Percentiles rank a stretch among this genome's conserved stretches.
Conservation (phyloP, 202 grass and related monocot species). For the Digitaria exilis region DNA sequence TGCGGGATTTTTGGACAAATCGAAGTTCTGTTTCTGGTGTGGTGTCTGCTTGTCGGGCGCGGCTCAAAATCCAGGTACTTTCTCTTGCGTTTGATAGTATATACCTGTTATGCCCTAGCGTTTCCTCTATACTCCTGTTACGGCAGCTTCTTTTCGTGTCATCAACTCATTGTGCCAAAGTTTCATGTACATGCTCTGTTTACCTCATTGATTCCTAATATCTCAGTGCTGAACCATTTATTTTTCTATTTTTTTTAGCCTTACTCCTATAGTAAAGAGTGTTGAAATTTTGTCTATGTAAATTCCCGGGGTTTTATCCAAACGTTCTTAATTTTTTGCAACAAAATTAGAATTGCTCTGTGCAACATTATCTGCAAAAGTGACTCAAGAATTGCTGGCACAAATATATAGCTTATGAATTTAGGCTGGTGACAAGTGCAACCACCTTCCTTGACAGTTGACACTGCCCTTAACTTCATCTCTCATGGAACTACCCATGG, state of each 20-base stretch:
- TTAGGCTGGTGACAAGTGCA: neutral
- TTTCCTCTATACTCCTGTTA: neutral
- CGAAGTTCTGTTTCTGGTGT: neutral
- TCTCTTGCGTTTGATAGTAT: neutral
- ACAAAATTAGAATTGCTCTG: neutral
- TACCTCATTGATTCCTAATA: no score
- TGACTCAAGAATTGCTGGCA: neutral
- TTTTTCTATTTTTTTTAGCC: neutral
- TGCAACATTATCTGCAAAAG: neutral
- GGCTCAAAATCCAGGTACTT: constrained; percentile 3
- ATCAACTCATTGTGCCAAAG: neutral
- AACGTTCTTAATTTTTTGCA: neutral
- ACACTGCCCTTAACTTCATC: neutral
- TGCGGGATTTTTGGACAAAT: neutral
- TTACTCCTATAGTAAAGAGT: neutral
- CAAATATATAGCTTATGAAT: neutral
- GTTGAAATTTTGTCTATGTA: no score
- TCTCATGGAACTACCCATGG: neutral
- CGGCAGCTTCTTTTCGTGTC: neutral
- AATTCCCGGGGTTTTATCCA: neutral
- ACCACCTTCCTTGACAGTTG: neutral
- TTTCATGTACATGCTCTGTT: neutral
- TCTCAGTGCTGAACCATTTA: no score
- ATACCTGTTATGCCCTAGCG: neutral
- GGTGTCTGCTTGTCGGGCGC: neutral